phyloP scores from a whole-genome alignment of 805 yeast species.

The Isabelozyma heimii region DNA sequence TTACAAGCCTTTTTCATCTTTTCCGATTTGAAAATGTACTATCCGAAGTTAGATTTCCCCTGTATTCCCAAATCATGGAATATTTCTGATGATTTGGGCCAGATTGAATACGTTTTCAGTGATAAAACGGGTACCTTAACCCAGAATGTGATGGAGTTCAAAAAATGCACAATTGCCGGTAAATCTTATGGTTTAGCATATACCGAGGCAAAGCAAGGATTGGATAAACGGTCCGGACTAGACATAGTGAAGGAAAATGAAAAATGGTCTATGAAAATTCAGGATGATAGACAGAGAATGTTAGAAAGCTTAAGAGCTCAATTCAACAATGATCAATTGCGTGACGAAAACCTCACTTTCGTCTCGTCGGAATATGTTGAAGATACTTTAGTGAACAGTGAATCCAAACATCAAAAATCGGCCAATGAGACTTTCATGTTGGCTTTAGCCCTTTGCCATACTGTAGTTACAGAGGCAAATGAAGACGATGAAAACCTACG shows the following conservation, averaged over 20 bases:
- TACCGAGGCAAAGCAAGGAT: constrained; percentile 75
- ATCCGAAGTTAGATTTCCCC: constrained; percentile 66
- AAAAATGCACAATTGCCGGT: constrained; percentile 70
- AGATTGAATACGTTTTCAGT: constrained; percentile 76
- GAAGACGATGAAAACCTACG: constrained; percentile 37
- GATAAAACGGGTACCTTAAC: constrained; percentile 86
- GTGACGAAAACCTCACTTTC: constrained; percentile 55
- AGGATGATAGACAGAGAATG: constrained; percentile 48
- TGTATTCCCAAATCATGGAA: constrained; percentile 83
- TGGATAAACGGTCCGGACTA: constrained; percentile 61
- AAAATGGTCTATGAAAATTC: constrained; percentile 39
- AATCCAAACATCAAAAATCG: constrained; percentile 30
- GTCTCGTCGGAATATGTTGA: constrained; percentile 55
- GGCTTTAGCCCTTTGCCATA: constrained; percentile 70
- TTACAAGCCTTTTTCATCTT: constrained; percentile 73
- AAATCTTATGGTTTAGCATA: constrained; percentile 70
- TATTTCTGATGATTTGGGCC: constrained; percentile 81
- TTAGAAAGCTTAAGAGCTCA: constrained; percentile 31
- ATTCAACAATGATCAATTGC: constrained; percentile 45
- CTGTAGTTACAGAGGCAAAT: constrained; percentile 62
- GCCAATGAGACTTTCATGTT: constrained; percentile 59
- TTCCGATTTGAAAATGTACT: constrained; percentile 68
- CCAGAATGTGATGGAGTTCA: constrained; percentile 80
- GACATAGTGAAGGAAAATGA: constrained; percentile 52
- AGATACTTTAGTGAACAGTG: constrained; percentile 42